Evolutionary conservation across 169 alveolate species (phyloP).

Genomic region (Perkinsus chesapeaki): DNA sequence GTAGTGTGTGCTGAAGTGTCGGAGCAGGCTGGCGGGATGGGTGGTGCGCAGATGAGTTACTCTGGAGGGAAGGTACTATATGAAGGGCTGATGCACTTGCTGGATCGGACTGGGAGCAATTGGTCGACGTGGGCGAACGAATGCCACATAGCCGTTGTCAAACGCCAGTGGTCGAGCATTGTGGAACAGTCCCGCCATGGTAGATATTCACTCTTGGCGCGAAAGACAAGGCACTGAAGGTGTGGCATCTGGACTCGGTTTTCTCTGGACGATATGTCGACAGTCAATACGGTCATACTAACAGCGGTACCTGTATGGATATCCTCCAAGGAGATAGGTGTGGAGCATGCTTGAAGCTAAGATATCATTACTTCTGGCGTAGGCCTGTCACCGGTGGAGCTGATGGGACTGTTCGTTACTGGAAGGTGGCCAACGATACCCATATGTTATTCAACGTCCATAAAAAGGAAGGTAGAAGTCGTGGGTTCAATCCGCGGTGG

Average conservation of each 20-base stretch:
- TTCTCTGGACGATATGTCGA: constrained; percentile 24
- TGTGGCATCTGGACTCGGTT: constrained; percentile 21
- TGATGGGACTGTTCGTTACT: constrained; percentile 27
- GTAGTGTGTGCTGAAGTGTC: constrained; percentile 21
- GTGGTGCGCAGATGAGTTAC: neutral
- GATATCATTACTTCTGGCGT: constrained; percentile 9
- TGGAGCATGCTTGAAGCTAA: neutral
- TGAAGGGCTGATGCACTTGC: constrained; percentile 18
- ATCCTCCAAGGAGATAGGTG: neutral
- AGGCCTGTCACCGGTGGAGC: constrained; percentile 31
- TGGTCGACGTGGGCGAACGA: too few relatives aligned
- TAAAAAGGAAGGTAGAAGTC: neutral
- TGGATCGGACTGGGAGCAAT: too few relatives aligned
- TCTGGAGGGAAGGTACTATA: constrained; percentile 18
- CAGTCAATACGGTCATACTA: constrained; percentile 33
- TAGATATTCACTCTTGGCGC: constrained; percentile 14
- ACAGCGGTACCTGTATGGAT: constrained; percentile 22
- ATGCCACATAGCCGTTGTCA: too few relatives aligned
- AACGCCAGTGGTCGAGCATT: too few relatives aligned
- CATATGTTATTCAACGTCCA: neutral
- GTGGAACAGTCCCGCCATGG: constrained; percentile 23
- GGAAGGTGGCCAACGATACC: constrained; percentile 14
- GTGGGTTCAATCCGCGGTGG: too few relatives aligned
- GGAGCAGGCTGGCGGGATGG: neutral
- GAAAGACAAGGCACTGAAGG: constrained; percentile 25